A percentile compares a stretch with the other conserved stretches of the same genome.
These are phyloP conservation scores for Oidium heveae DNA, from an alignment of 2,329 filamentous ascomycete genomes.

Conservation along the genomic window DNA sequence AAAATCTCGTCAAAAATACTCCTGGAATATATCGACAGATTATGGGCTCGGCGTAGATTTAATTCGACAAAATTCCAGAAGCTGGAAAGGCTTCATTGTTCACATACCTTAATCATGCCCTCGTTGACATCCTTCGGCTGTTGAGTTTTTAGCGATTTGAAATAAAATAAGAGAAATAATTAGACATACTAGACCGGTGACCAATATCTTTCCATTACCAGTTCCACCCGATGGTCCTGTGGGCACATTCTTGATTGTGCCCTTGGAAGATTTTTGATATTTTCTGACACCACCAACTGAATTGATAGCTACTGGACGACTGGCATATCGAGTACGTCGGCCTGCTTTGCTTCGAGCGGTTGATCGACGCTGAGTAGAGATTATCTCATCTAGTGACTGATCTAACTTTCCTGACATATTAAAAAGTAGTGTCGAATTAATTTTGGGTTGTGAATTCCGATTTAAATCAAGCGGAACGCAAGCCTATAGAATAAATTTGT, in stretches of 20 bases:
- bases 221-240: conserved; percentile 33
- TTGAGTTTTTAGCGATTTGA: conserved; percentile 3
- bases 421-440: neutral
- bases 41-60: conserved; percentile 16
- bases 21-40: conserved; percentile 9
- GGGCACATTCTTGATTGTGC: conserved; percentile 33
- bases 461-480: neutral
- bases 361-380: conserved; percentile 37
- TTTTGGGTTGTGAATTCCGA: neutral
- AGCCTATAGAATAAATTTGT: neutral
- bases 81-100: conserved; percentile 47
- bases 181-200: conserved; percentile 79
- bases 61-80: conserved; percentile 51
- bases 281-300: conserved; percentile 75
- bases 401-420: conserved; percentile 41
- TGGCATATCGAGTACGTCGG: conserved; percentile 22
- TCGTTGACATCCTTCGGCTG: conserved; percentile 93
- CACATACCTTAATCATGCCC: conserved; percentile 99
- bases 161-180: neutral
- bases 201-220: conserved; percentile 86
- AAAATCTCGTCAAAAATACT: conserved; percentile 5
- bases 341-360: conserved; percentile 10
- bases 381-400: conserved; percentile 91
- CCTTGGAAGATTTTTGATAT: conserved; percentile 35
- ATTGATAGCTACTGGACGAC: conserved; percentile 25